Base-by-base conservation (phyloP, 140 eudicot genomes). In the Erigeron philadelphicus region DNA sequence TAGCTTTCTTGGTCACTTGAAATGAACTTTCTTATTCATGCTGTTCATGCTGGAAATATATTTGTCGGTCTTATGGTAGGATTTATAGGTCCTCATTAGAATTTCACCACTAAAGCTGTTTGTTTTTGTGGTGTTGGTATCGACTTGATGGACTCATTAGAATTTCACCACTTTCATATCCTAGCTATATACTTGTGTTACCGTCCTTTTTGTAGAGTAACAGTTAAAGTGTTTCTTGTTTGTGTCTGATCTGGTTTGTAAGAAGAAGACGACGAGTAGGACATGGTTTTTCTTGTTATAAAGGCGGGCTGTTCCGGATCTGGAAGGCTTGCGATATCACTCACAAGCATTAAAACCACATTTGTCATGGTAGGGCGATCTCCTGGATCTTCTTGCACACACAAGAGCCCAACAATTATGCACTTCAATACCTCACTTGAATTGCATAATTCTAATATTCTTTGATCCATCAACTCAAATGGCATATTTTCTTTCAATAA, bases 311-410 rank as follows among this genome's bases (percentile, higher is more conserved):
- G 77, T 68, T 78, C 77, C 8, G 87, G 90, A 65, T 8, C 19
- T 40, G 87, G 84, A 61, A 84, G 78, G 23, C 68, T 72, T 49
- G 74, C 10, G 7, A 64, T 55, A 68, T 82, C 90, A 61, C 82
- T 75, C 21, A 74, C 59, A 19, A 86, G 86, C 87, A 86, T 81
- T 7, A 68, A 52, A 64, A 86, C 69, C 9, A 83, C 89, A 61
- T 73, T 78, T 10, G 81, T 68, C 88, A 86, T 86, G 65, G 72
- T 70, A 25, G 93, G 93, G 31, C 93, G 93, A 64, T 86, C 89
- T 62, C 64, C 75, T 0, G 87, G 85, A 66, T 86, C 88, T 70
- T 81, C 88, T 77, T 83, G 85, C 66, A 86, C 86, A 57, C 86
- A 86, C 77, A 86, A 70, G 16, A 83, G 81, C 59, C 83, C 85